Evolutionary conservation across 2,329 filamentous ascomycete genomes (phyloP).

Genomic region (Colletotrichum plurivorum): DNA sequence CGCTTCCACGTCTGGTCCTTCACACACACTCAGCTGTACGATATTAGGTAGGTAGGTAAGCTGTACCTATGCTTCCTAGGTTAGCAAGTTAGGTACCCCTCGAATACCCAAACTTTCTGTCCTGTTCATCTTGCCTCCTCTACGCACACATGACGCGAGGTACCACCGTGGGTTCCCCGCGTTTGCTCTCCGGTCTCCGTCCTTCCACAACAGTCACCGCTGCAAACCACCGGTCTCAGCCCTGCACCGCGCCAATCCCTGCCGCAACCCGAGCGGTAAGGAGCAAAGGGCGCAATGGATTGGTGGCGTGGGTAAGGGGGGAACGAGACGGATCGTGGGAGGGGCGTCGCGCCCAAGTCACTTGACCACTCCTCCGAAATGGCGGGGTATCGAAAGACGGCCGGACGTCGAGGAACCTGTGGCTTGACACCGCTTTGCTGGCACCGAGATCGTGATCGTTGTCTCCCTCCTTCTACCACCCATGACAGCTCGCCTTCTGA

Average conservation of each 20-base stretch:
- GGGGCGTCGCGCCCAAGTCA: conserved; percentile 21
- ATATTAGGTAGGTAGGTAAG: too few relatives aligned
- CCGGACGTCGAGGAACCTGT: not conserved
- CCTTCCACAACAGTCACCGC: not conserved
- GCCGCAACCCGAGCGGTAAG: not conserved
- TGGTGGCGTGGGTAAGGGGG: not conserved
- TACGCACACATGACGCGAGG: conserved; percentile 20
- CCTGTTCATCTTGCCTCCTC: not conserved
- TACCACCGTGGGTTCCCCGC: not conserved
- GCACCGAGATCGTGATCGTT: not conserved
- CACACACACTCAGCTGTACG: not conserved
- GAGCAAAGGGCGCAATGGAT: too few relatives aligned
- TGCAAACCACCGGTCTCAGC: not conserved
- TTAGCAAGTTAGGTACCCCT: not conserved
- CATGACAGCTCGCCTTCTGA: not conserved
- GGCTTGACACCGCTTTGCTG: conserved; percentile 21
- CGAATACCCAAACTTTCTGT: too few relatives aligned
- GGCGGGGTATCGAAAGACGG: conserved; percentile 15
- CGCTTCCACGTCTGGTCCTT: conserved; percentile 22
- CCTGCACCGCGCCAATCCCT: not conserved
- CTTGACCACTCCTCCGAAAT: conserved; percentile 21
- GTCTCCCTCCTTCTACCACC: not conserved
- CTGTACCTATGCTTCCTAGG: too few relatives aligned
- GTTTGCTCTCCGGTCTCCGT: not conserved
- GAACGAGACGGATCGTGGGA: conserved; percentile 11